Evolutionary conservation across 225 moss, liverwort and hornwort species (phyloP), one percentile per base, ranked within the genome.

Genomic region (Takakia lepidozioides): DNA sequence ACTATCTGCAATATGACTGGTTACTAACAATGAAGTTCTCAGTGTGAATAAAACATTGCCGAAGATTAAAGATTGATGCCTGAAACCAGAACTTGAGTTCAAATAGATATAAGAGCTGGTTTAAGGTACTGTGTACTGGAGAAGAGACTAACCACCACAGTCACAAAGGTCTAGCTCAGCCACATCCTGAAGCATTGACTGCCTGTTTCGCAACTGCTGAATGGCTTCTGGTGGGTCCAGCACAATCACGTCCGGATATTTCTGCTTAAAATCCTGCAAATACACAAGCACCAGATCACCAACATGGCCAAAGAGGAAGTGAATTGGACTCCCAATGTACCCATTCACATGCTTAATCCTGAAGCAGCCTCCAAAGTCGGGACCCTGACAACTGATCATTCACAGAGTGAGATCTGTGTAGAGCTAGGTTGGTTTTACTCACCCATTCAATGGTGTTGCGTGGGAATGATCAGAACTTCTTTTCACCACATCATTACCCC

Each of bases 141-240:
- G 34, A 27, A 19, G 20, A 25, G 43, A 32, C 66, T 63, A 51
- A 75, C 75, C 75, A 70, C 70, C 75, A 29, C 65, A 59, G 43
- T 56, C 39, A 43, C 62, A 70, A 58, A 75, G 58, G 54, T 75
- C 61, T 4, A 75, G 42, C 21, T 55, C 60, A 29, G 75, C 70
- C 23, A 75, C 75, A 59, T 66, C 61, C 39, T 70, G 65, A 27
- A 75, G 58, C 75, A 75, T 75, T 38, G 75, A 75, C 16, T 75
- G 70, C 17, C 75, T 69, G 61, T 70, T 70, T 18, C 69, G 75
- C 22, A 75, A 15, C 49, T 70, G 75, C 46, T 65, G 54, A 58
- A 75, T 70, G 16, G 75, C 61, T 45, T 75, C 70, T 35, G 75
- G 75, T 65, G 70, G 75, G 36, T 75, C 75, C 14, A 75, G 54